phyloP scores from a whole-genome alignment of 2,329 filamentous ascomycete species.

The Colletotrichum coccodes region DNA sequence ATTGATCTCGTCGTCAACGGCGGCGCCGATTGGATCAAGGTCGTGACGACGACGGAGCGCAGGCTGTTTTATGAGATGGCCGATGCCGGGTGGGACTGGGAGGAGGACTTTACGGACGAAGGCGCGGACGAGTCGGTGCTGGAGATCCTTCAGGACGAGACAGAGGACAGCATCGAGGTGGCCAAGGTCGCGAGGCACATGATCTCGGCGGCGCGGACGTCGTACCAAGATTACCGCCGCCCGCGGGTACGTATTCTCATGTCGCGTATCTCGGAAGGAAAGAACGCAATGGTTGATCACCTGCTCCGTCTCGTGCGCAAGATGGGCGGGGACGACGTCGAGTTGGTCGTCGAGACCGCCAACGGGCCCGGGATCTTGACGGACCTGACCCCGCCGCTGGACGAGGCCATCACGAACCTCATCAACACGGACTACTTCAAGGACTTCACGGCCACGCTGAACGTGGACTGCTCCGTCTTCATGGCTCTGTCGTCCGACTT shows the following conservation, averaged over 20 bases:
- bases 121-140: constrained; percentile 48
- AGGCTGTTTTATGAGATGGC: constrained; percentile 51
- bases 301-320: constrained; percentile 44
- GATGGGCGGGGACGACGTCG: constrained; percentile 40
- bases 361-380: constrained; percentile 38
- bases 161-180: constrained; percentile 33
- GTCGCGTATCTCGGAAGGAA: constrained; percentile 42
- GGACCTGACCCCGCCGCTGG: constrained; percentile 37
- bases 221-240: constrained; percentile 47
- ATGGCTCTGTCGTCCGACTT: constrained; percentile 53
- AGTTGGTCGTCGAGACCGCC: constrained; percentile 44
- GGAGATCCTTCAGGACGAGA: constrained; percentile 33
- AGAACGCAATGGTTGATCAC: constrained; percentile 42
- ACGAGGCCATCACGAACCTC: constrained; percentile 42
- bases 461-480: constrained; percentile 53
- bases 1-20: constrained; percentile 30
- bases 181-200: constrained; percentile 45
- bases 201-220: constrained; percentile 47
- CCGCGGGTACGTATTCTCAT: constrained; percentile 49
- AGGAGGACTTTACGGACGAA: constrained; percentile 41
- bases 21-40: constrained; percentile 33
- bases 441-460: constrained; percentile 47
- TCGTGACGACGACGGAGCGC: constrained; percentile 33
- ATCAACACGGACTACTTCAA: constrained; percentile 41
- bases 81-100: constrained; percentile 54